These are phyloP conservation scores for Ustilago sp. DNA, from an alignment of 1,284 basidiomycete genomes.

Conservation along the genomic window DNA sequence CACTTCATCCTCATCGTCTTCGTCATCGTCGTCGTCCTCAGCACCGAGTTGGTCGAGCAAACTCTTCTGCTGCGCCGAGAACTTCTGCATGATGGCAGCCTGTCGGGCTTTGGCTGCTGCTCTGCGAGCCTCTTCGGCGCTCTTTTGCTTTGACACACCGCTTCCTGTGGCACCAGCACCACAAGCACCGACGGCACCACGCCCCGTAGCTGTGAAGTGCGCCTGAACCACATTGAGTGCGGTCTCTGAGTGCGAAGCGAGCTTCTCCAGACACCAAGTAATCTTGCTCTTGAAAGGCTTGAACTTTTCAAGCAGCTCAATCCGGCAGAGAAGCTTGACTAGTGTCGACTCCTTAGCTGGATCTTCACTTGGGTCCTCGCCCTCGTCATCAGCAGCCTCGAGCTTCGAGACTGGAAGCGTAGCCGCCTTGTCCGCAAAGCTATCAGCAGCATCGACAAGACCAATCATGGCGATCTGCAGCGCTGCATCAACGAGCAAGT, in stretches of 20 bases:
- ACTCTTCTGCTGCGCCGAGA: slow-evolving; percentile 66
- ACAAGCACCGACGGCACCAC: slow-evolving; percentile 22
- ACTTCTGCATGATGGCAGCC: slow-evolving; percentile 67
- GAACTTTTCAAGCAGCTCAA: slow-evolving; percentile 53
- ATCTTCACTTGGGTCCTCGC: background rate
- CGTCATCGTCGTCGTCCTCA: slow-evolving; percentile 60
- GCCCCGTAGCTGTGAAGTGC: slow-evolving; percentile 36
- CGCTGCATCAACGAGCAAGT: slow-evolving; percentile 88
- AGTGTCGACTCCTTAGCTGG: slow-evolving; percentile 26
- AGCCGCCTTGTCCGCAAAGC: slow-evolving; percentile 41
- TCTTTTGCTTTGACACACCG: slow-evolving; percentile 21
- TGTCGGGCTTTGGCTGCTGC: slow-evolving; percentile 66
- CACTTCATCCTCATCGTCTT: slow-evolving; percentile 46
- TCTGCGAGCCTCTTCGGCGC: slow-evolving; percentile 54
- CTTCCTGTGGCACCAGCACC: slow-evolving; percentile 6
- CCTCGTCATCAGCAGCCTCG: slow-evolving; percentile 17
- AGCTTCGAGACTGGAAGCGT: slow-evolving; percentile 16
- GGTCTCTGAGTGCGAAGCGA: slow-evolving; percentile 22
- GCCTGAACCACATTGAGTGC: slow-evolving; percentile 21
- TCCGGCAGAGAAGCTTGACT: slow-evolving; percentile 49
- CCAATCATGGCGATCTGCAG: slow-evolving; percentile 74
- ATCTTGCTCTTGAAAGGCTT: slow-evolving; percentile 57
- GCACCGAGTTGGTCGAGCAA: slow-evolving; percentile 63
- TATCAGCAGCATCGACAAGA: slow-evolving; percentile 48
- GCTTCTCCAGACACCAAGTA: slow-evolving; percentile 56